A percentile compares a stretch with the other conserved stretches of the same genome.
phyloP scores from a whole-genome alignment of 2,329 filamentous ascomycete species.

The Aspergillus jensenii region DNA sequence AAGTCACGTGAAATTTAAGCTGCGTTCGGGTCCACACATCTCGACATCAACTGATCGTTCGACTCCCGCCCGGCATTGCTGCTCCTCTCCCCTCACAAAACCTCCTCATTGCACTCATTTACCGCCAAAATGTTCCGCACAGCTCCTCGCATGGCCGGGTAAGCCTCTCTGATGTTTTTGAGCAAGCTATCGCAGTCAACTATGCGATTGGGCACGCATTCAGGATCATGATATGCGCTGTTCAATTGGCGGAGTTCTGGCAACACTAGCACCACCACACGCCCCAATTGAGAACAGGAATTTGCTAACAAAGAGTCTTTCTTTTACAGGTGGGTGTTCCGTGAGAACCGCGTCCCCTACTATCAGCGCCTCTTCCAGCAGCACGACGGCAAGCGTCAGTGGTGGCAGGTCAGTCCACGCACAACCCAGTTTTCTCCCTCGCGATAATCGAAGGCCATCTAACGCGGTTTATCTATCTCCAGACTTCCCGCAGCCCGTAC shows the following conservation, averaged over 20 bases:
- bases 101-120: conserved; percentile 23
- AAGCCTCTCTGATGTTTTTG: conserved; percentile 23
- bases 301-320: conserved; percentile 19
- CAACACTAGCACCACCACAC: background rate
- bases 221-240: conserved; percentile 9
- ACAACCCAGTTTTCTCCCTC: background rate
- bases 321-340: conserved; percentile 53
- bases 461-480: conserved; percentile 4
- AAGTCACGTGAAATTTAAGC: conserved; percentile 29
- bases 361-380: conserved; percentile 68
- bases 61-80: conserved; percentile 27
- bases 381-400: conserved; percentile 65
- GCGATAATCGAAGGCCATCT: background rate
- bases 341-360: conserved; percentile 66
- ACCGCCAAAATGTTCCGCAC: conserved; percentile 43
- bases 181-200: conserved; percentile 1
- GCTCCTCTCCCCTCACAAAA: conserved; percentile 22
- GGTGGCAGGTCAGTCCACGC: conserved; percentile 62
- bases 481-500: conserved; percentile 57
- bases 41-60: conserved; percentile 28
- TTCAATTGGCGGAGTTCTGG: conserved; percentile 18
- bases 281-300: background rate
- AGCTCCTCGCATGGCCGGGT: conserved; percentile 44
- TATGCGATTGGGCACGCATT: conserved; percentile 20
- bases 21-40: conserved; percentile 28